Evolutionary conservation across 1,139 yeast genomes (phyloP).

Genomic region (Hemisphaericaspora lyxosophila): DNA sequence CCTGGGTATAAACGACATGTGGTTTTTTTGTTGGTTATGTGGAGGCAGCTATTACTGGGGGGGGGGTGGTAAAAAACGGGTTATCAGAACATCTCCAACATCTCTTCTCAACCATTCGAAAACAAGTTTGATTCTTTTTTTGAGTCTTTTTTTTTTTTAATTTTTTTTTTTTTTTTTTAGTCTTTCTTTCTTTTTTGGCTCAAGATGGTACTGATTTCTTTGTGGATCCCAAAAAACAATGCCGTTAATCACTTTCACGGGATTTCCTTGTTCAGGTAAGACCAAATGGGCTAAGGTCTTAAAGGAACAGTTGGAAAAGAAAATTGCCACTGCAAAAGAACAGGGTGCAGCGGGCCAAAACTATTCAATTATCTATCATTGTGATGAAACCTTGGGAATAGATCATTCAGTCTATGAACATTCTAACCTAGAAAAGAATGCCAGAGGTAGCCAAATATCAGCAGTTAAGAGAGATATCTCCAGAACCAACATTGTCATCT

Average conservation of each 20-base stretch:
- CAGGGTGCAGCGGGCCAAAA: slow-evolving; percentile 49
- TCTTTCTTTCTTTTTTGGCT: background rate
- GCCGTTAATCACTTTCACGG: slow-evolving; percentile 86
- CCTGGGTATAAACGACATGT: slow-evolving; percentile 45
- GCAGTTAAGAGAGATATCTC: slow-evolving; percentile 83
- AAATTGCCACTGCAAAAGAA: slow-evolving; percentile 40
- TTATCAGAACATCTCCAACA: background rate
- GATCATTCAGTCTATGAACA: slow-evolving; percentile 65
- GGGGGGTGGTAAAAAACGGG: background rate
- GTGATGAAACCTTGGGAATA: slow-evolving; percentile 78
- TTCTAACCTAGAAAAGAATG: slow-evolving; percentile 71
- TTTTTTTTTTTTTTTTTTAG: too few species aligned
- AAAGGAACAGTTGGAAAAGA: slow-evolving; percentile 43
- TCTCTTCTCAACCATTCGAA: background rate
- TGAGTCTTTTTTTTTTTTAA: too few species aligned
- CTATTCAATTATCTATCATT: slow-evolving; percentile 64
- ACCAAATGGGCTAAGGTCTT: slow-evolving; percentile 68
- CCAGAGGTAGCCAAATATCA: slow-evolving; percentile 82
- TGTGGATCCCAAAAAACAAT: slow-evolving; percentile 41
- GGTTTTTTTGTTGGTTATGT: background rate
- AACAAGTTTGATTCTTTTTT: too few species aligned
- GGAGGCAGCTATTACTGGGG: too few species aligned
- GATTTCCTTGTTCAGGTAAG: slow-evolving; percentile 85
- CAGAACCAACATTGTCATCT: slow-evolving; percentile 67
- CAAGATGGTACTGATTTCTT: background rate